Base-by-base conservation (phyloP, 2,329 filamentous ascomycete species). In the Sarocladium kiliense region DNA sequence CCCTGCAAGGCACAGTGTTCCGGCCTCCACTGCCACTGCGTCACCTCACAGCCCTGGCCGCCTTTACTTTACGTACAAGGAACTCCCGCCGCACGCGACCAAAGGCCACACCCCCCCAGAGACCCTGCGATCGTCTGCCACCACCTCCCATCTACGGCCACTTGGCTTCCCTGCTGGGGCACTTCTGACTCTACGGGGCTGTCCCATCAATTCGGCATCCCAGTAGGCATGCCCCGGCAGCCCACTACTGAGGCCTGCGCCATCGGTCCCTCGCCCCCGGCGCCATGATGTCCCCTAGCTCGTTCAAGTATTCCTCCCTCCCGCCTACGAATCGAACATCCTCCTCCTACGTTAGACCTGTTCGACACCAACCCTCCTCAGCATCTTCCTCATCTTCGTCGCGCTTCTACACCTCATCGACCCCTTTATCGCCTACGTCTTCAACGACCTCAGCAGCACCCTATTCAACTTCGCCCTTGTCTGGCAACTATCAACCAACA, bases 231-330 rank as follows among this genome's bases (percentile, higher is more conserved):
- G 44, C 44, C 44, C 44, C 44, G 44, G 44, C 23, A 27, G 44
- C 44, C 44, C 23, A 27, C 44, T 47, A 18, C 18, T 36, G n/a
- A 34, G 47, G 47, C 47, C 47, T 51, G 47, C 47, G 47, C 47
- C 47, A 47, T 47, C 25, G 44, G 44, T 51, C 16, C 30, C 26
- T 51, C 47, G n/a, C 27, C 18, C 44, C 53, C 41, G 45, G 30
- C 25, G 57, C 54, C 55, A 62, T 62, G 60, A 62, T 62, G 56
- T 62, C 60, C 44, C 56, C 60, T 30, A 59, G 55, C 42, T 59
- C 60, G 27, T 62, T 61, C 54, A 53, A 57, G 53, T 60, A 62
- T 56, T 59, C 53, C 36, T 53, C 19, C 19, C 54, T 53, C 18
- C 54, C 57, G 39, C 54, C 19, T 32, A 42, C 56, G 18, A 53